Evolutionary conservation across 2,329 filamentous ascomycete species (phyloP), one percentile per base, ranked within the genome.

Genomic region (Phaeophleospora eucalypticola): DNA sequence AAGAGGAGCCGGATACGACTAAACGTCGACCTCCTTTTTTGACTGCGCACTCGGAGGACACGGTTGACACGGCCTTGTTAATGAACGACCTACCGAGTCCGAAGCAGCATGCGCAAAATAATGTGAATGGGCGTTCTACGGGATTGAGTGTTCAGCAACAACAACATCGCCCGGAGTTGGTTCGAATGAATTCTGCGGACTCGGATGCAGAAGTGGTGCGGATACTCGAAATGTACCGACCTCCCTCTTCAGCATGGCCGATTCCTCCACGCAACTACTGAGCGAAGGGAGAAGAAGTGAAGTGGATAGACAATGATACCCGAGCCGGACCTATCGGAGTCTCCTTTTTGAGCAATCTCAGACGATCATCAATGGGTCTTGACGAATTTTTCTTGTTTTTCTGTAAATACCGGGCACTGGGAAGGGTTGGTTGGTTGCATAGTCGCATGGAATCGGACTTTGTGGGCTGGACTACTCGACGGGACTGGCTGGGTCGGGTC

Each of bases 1-100:
- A 67, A 68, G 81, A 62, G 81, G 81, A 36, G 81, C 81, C 24
- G 81, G 81, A 36, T 84, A 83, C 58, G 80, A 83, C 49, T 76
- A 78, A 52, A 36, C 18, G 27, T 14, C 50, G 48, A 35, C 50
- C 54, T 39, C 44, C 45, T 17, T 41, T 53, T 32, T 51, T 46
- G 35, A 48, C 47, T 32, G 54, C 43, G 16, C 39, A 35, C 15
- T 57, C 54, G 20, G 36, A 35, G 27, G 54, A 57, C 36, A 57
- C 52, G 21, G 49, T 55, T 24, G 46, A 48, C 35, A 55, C 48
- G 45, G 45, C 49, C 21, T 55, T 57, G 27, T 38, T 54, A 48
- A 54, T 49, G 48, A 53, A 44, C 33, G 34, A 37, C 17, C 33
- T 32, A 14, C 33, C 19, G 21, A 43, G 24, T 33, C 24, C 20